Conservation (phyloP, 164 flowering plant species). For the Cinnamomum chago region DNA sequence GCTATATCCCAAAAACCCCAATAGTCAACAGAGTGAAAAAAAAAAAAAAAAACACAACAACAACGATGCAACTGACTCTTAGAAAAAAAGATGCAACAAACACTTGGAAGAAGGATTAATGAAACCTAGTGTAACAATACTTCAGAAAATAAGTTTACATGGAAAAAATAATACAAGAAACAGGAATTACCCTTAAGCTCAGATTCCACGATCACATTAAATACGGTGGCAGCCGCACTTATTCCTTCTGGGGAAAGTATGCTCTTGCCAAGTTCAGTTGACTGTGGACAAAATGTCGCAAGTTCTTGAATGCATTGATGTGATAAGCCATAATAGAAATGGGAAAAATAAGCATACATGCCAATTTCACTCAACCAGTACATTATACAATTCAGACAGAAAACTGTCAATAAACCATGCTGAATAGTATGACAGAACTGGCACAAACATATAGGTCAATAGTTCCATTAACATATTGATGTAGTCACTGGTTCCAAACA, state of each 20-base stretch:
- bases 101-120: neutral
- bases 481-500: no score
- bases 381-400: neutral
- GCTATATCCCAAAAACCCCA: constrained; percentile 36
- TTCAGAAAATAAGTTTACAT: neutral
- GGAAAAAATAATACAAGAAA: neutral
- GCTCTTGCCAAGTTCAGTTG: constrained; percentile 33
- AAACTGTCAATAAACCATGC: no score
- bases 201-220: constrained; percentile 65
- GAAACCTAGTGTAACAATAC: neutral
- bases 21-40: neutral
- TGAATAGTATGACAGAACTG: no score
- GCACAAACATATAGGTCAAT: no score
- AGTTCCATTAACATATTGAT: no score
- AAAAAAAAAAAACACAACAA: no score
- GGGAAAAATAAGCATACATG: neutral
- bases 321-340: neutral
- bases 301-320: neutral
- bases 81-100: no score
- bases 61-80: neutral
- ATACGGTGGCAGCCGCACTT: constrained; percentile 61
- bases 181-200: constrained; percentile 67
- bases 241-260: constrained; percentile 66
- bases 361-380: no score
- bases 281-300: constrained; percentile 33